Evolutionary conservation across 495 filamentous ascomycete genomes (phyloP).

Genomic region (Tuber umbilicatum): DNA sequence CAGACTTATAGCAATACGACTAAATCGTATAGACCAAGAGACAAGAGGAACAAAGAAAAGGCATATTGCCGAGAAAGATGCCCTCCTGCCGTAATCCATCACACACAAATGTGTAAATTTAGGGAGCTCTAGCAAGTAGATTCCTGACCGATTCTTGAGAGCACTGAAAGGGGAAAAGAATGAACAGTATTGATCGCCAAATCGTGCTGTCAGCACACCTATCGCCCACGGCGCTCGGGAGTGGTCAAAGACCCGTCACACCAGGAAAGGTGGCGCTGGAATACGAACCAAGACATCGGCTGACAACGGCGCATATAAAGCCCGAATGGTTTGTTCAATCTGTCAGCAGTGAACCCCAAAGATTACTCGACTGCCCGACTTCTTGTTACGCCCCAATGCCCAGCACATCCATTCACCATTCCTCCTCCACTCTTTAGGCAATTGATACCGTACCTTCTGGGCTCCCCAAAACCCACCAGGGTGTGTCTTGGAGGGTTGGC

Average conservation of each 20-base stretch:
- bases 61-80: neutral
- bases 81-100: neutral
- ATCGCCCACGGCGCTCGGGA: neutral
- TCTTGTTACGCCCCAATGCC: neutral
- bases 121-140: neutral
- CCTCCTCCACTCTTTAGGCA: neutral
- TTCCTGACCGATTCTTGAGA: neutral
- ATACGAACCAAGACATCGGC: neutral
- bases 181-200: neutral
- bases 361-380: slow-evolving; percentile 1
- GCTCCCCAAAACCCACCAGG: neutral
- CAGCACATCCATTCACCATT: neutral
- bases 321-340: neutral
- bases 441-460: neutral
- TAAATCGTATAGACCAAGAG: neutral
- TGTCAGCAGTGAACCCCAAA: neutral
- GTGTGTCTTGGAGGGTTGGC: neutral
- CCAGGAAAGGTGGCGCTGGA: neutral
- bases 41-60: slow-evolving; percentile 1
- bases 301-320: neutral
- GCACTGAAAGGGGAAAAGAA: neutral
- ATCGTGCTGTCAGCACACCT: neutral
- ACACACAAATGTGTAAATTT: neutral
- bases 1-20: neutral
- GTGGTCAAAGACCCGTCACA: neutral